A percentile compares a stretch with the other conserved stretches of the same genome.
Conservation (phyloP, 2,329 filamentous ascomycete genomes). For the Fusarium graminum region DNA sequence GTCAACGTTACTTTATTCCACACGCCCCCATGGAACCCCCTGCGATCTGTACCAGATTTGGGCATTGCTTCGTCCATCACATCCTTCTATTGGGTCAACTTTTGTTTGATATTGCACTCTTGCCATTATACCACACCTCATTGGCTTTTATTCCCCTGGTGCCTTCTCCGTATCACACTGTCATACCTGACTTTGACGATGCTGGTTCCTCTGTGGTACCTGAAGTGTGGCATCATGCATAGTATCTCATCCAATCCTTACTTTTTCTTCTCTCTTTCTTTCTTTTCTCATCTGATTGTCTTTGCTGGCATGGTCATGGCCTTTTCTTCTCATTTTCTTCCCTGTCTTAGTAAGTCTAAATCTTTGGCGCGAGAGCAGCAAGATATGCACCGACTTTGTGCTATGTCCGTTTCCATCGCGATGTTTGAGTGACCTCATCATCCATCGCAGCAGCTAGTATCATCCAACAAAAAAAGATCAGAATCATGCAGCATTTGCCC, state of each 20-base stretch:
- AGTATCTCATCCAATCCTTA: not conserved
- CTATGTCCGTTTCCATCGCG: conserved; percentile 6
- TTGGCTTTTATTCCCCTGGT: conserved; percentile 17
- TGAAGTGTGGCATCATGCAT: conserved; percentile 16
- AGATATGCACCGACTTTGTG: not conserved
- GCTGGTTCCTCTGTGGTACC: conserved; percentile 22
- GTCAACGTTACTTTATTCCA: conserved; percentile 3
- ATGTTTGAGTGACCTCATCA: not conserved
- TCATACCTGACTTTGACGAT: conserved; percentile 19
- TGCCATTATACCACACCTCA: conserved; percentile 4
- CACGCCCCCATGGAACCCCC: conserved; percentile 28
- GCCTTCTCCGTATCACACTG: conserved; percentile 6
- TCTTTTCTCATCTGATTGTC: not conserved
- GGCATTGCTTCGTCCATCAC: conserved; percentile 11
- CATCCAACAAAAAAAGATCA: conserved; percentile 3
- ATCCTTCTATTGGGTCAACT: conserved; percentile 24
- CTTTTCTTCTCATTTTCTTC: conserved; percentile 2
- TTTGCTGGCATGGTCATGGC: conserved; percentile 6
- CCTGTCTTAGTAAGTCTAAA: not conserved
- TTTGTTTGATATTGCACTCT: not conserved
- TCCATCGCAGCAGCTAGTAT: conserved; percentile 5
- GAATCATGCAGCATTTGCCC: conserved; percentile 25
- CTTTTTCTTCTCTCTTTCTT: not conserved
- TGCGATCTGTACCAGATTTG: conserved; percentile 27
- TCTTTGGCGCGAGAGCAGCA: not conserved